Evolutionary conservation across 306 rosid genomes (phyloP), one percentile per base, ranked within the genome.

Genomic region (Dryas alaskensis): DNA sequence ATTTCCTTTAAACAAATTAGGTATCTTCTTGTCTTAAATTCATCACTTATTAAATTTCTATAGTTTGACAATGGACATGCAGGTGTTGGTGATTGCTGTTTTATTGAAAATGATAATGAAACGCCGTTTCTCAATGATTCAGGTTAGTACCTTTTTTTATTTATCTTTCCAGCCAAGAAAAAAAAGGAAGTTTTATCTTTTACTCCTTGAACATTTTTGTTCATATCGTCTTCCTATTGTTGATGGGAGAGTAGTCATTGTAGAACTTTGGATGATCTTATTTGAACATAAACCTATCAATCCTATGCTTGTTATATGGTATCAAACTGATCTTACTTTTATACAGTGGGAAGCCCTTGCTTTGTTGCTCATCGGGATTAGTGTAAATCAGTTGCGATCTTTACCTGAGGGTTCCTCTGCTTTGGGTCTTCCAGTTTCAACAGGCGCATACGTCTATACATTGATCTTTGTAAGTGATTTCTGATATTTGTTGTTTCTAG

Each of bases 311-410:
- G 57, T 40, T 75, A 43, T 54, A 22, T 69, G 57, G 57, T 47
- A 39, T 69, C 9, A 11, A 65, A 51, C 72, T 78, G 68, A 73
- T 82, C 43, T 40, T 82, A 14, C 57, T 55, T 72, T 82, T 76
- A 74, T 83, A 49, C 93, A 95, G 99, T 92, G 99, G 96, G 98
- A 95, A 79, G 99, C 99, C 60, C 99, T 95, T 80, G 99, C 97
- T 42, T 79, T 95, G 14, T 76, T 92, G 89, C 98, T 95, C 49
- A 95, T 95, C 75, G 98, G 99, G 39, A 92, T 95, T 72, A 95
- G 98, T 17, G 97, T 95, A 65, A 95, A 95, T 82, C 99, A 95
- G 79, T 79, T 95, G 82, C 84, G 88, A 57, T 88, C 93, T 75
- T 77, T 89, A 78, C 99, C 98, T 8, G 93, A 92, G 81, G 98